Evolutionary conservation across 2,329 filamentous ascomycete genomes (phyloP).

Genomic region (Zasmidium angulare): DNA sequence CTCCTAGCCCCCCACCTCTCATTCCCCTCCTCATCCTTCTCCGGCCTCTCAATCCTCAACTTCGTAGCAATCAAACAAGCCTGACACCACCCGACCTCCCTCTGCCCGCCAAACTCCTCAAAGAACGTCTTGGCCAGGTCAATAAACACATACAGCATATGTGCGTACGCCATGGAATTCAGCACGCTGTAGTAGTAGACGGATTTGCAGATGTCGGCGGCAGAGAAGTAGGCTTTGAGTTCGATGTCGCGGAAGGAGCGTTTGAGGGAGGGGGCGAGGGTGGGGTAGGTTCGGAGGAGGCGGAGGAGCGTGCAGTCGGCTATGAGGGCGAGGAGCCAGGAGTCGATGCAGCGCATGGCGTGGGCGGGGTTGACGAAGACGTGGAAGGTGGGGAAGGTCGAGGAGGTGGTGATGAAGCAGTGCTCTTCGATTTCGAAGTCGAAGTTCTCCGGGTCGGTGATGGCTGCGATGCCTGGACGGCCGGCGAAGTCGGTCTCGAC

Average conservation of each 20-base stretch:
- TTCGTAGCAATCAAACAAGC: slow-evolving; percentile 12
- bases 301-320: slow-evolving; percentile 14
- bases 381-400: slow-evolving; percentile 14
- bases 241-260: slow-evolving; percentile 23
- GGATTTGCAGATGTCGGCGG: slow-evolving; percentile 12
- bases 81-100: slow-evolving; percentile 16
- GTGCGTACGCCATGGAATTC: slow-evolving; percentile 10
- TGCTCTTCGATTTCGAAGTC: slow-evolving; percentile 17
- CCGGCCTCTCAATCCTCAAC: slow-evolving; percentile 3
- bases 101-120: slow-evolving; percentile 8
- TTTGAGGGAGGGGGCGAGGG: neutral
- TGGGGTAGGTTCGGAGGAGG: slow-evolving; percentile 7
- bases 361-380: slow-evolving; percentile 4
- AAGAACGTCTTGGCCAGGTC: slow-evolving; percentile 12
- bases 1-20: neutral
- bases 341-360: slow-evolving; percentile 8
- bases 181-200: slow-evolving; percentile 15
- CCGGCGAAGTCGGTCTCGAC: slow-evolving; percentile 11
- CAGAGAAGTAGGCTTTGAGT: slow-evolving; percentile 30
- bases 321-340: slow-evolving; percentile 12
- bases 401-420: slow-evolving; percentile 14
- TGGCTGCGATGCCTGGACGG: slow-evolving; percentile 3
- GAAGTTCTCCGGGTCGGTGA: slow-evolving; percentile 10
- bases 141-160: slow-evolving; percentile 13
- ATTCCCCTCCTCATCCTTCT: neutral